Conservation (phyloP, 2,329 filamentous ascomycete genomes). For the Domatiomyces globalis region DNA sequence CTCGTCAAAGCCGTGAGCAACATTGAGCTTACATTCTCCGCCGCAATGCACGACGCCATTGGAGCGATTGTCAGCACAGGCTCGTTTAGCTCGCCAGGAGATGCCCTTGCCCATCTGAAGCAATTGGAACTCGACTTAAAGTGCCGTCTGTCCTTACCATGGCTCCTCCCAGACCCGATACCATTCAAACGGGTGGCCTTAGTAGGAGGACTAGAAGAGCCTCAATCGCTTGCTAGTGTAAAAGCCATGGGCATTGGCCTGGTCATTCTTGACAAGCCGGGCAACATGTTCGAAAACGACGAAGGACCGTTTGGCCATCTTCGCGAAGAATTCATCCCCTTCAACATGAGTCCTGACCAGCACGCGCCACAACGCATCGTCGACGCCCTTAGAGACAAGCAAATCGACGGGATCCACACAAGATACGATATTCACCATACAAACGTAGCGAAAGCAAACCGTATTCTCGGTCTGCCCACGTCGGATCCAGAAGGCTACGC, state of each 20-base stretch:
- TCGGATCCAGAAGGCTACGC: constrained; percentile 18
- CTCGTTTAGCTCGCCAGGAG: neutral
- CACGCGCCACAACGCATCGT: constrained; percentile 21
- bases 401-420: constrained; percentile 27
- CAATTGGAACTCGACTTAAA: neutral
- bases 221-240: neutral
- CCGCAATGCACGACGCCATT: neutral
- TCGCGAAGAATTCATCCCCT: constrained; percentile 23
- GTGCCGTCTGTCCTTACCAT: neutral
- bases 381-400: constrained; percentile 18
- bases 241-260: constrained; percentile 25
- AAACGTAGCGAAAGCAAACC: constrained; percentile 22
- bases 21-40: neutral
- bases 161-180: neutral
- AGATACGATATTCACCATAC: constrained; percentile 23
- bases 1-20: neutral
- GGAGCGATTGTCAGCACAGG: neutral
- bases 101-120: neutral
- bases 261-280: constrained; percentile 25
- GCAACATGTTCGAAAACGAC: constrained; percentile 27
- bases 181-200: neutral
- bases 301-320: constrained; percentile 13
- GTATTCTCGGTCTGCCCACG: constrained; percentile 23
- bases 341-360: constrained; percentile 20
- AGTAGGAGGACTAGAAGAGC: neutral